Conservation (phyloP, 202 grass and related monocot species). For the Digitaria exilis region DNA sequence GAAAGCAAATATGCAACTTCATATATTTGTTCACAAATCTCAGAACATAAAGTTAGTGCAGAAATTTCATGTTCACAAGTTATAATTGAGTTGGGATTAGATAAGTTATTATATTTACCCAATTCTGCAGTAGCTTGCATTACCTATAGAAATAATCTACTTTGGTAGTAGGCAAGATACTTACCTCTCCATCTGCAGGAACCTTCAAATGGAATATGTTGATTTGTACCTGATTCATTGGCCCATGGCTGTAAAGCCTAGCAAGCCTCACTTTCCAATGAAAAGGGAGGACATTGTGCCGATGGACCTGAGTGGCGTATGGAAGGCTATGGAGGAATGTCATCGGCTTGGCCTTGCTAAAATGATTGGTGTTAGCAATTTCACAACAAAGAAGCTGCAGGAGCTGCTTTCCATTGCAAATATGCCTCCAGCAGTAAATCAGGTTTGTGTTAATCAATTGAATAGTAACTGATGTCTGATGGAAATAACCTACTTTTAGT, state of each 20-base stretch:
- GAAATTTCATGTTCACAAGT: not conserved
- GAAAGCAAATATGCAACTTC: not conserved
- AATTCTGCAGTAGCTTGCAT: not conserved
- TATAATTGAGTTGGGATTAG: not conserved
- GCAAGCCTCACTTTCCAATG: constrained; percentile 37
- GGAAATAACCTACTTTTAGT: not conserved
- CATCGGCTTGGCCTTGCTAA: constrained; percentile 63
- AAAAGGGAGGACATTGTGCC: constrained; percentile 59
- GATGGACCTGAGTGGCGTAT: constrained; percentile 61
- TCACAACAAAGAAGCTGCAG: constrained; percentile 59
- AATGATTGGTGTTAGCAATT: constrained; percentile 87
- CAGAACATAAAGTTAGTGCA: not conserved
- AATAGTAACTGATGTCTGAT: constrained; percentile 1
- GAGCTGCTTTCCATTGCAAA: constrained; percentile 52
- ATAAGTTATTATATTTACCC: not conserved
- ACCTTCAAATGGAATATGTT: constrained; percentile 72
- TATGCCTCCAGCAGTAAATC: constrained; percentile 62
- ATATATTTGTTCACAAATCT: not conserved
- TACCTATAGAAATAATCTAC: not conserved
- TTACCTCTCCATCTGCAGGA: constrained; percentile 40
- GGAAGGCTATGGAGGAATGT: constrained; percentile 85
- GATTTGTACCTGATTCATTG: constrained; percentile 78
- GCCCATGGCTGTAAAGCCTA: constrained; percentile 66
- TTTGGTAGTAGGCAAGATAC: not conserved
- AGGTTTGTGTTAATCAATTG: constrained; percentile 50